Evolutionary conservation across 2,329 filamentous ascomycete genomes (phyloP), one percentile per base, ranked within the genome.

Genomic region (Pseudopyricularia javanii): DNA sequence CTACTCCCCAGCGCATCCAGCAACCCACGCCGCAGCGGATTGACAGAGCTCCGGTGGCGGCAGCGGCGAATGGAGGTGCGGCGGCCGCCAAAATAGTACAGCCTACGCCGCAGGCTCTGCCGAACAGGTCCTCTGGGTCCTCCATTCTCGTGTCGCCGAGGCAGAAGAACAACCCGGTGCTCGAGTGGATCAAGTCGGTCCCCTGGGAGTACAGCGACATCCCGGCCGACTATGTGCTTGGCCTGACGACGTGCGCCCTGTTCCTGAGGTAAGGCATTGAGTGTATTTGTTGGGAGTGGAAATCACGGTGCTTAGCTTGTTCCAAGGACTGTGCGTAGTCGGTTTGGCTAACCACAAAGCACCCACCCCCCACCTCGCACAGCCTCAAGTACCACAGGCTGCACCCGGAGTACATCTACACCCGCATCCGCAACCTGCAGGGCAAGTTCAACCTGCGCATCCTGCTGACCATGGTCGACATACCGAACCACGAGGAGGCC

Each of bases 321-420:
- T n/a, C n/a, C n/a, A n/a, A 26, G 11, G 20, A 45, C 22, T 35
- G 7, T 20, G 24, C 22, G 40, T 24, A 12, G 22, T 45, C 17
- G 11, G 15, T 20, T 22, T 45, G 40, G 24, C 24, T 20, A 24
- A 45, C 24, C 20, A 20, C 40, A 14, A 2, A 14, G 20, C 33
- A 9, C 33, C 35, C 15, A 15, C 20, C 32, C 32, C 15, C 14
- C 11, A 14, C 32, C 17, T 34, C 12, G n/a, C 6, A 22, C 53
- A 76, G 88, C 49, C 78, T 98, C 53, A 98, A 97, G 68, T 98
- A 98, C 68, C 93, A 98, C 68, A 88, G 91, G 28, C 77, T 98
- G 51, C 93, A 98, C 64, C 93, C 93, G 1, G 93, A 98, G 69
- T 98, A 98, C 72, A 89, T 98, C 62, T 97, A 97, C 72, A 90